Percentiles rank a stretch among this genome's conserved stretches.
phyloP scores from a whole-genome alignment of 306 rosid species.

The Pyrus communis region DNA sequence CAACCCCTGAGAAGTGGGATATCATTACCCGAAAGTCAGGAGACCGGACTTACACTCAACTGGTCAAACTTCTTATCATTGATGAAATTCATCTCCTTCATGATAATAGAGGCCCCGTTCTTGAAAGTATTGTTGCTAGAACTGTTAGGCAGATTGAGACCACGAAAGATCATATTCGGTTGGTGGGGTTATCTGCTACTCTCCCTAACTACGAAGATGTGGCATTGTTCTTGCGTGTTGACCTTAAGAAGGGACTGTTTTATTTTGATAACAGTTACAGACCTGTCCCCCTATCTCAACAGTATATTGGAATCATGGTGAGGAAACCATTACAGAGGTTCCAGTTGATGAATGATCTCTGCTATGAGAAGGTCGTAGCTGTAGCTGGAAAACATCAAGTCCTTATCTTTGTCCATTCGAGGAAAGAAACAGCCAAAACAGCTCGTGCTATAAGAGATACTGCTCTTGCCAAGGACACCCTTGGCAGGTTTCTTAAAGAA shows the following conservation, averaged over 20 bases:
- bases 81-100: conserved; percentile 98
- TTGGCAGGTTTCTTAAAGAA: conserved; percentile 84
- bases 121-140: conserved; percentile 95
- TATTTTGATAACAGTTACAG: conserved; percentile 87
- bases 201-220: conserved; percentile 91
- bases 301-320: conserved; percentile 80
- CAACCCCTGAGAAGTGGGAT: conserved; percentile 99
- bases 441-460: conserved; percentile 95
- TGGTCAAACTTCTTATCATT: conserved; percentile 81
- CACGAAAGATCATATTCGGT: conserved; percentile 80
- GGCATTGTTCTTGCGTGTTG: conserved; percentile 82
- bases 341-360: conserved; percentile 94
- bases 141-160: conserved; percentile 95
- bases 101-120: conserved; percentile 96
- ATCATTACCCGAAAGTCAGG: conserved; percentile 92
- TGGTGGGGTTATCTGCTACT: conserved; percentile 95
- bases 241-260: conserved; percentile 56
- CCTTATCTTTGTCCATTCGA: conserved; percentile 91
- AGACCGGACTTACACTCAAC: conserved; percentile 89
- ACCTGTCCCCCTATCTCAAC: conserved; percentile 95
- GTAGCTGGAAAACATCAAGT: conserved; percentile 97
- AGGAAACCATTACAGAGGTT: conserved; percentile 98
- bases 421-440: conserved; percentile 97
- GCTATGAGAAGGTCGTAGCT: conserved; percentile 87
- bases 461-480: conserved; percentile 91